Evolutionary conservation across 768 basidiomycete species (phyloP).

Genomic region (Strobilomyces echinocephalus): DNA sequence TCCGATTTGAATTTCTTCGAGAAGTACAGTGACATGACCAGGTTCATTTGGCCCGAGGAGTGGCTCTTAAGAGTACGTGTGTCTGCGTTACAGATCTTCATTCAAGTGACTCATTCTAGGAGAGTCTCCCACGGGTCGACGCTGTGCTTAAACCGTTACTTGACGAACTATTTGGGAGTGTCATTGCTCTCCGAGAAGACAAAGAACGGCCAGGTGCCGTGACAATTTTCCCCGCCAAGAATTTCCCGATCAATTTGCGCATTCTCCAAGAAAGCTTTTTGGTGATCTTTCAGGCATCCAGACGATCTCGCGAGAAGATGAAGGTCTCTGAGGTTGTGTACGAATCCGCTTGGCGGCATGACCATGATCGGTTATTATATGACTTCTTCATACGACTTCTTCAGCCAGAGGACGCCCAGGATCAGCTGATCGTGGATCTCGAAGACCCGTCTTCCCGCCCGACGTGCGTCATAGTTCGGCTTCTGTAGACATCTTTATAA

Average conservation of each 20-base stretch:
- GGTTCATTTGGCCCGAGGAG: conserved; percentile 8
- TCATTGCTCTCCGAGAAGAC: neutral
- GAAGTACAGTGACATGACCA: conserved; percentile 1
- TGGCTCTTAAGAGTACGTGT: conserved; percentile 4
- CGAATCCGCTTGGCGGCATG: conserved; percentile 6
- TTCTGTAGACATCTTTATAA: neutral
- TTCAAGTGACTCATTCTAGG: neutral
- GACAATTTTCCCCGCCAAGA: neutral
- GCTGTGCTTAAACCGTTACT: conserved; percentile 5
- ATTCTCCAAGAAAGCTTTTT: conserved; percentile 7
- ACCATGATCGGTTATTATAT: conserved; percentile 8
- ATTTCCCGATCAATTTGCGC: conserved; percentile 5
- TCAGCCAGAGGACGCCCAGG: neutral
- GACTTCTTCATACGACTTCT: conserved; percentile 9
- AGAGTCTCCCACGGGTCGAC: conserved; percentile 7
- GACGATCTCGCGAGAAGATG: conserved; percentile 3
- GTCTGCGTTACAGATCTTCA: neutral
- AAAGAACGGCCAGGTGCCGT: neutral
- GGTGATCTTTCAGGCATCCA: conserved; percentile 9
- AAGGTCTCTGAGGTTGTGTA: neutral
- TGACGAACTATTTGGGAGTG: neutral
- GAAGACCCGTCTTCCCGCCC: conserved; percentile 3
- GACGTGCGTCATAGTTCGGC: conserved; percentile 4
- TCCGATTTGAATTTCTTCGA: conserved; percentile 1
- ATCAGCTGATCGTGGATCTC: neutral